Evolutionary conservation across 129 eudicot species (phyloP).

Genomic region (Flaveria brownii): DNA sequence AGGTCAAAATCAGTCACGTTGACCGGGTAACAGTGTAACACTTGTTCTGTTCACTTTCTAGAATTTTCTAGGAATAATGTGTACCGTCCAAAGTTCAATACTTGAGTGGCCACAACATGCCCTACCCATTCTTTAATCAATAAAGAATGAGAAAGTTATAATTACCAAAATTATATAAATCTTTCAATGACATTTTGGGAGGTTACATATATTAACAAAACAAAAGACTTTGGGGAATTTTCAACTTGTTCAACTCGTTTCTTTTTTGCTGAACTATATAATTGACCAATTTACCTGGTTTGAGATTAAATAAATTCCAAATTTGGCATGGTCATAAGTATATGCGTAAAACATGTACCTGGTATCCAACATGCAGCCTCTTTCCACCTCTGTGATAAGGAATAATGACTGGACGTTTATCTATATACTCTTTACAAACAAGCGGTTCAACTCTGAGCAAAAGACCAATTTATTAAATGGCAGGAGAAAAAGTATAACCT

Average conservation of each 20-base stretch:
- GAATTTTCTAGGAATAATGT: background rate
- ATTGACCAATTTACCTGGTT: background rate
- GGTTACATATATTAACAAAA: background rate
- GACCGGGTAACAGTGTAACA: background rate
- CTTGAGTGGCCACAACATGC: slow-evolving; percentile 5
- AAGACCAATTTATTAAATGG: slow-evolving; percentile 19
- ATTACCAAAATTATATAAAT: background rate
- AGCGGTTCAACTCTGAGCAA: slow-evolving; percentile 85
- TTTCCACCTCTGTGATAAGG: slow-evolving; percentile 99
- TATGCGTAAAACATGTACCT: slow-evolving; percentile 46
- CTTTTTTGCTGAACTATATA: background rate
- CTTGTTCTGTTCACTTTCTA: background rate
- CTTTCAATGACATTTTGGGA: background rate
- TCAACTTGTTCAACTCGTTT: background rate
- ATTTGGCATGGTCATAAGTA: background rate
- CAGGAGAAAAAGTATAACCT: slow-evolving; percentile 2
- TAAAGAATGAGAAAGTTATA: background rate
- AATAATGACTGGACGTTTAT: slow-evolving; percentile 70
- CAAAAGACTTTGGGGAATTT: background rate
- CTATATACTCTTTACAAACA: slow-evolving; percentile 63
- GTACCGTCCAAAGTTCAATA: background rate
- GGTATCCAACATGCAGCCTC: slow-evolving; percentile 80
- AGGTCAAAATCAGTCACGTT: background rate
- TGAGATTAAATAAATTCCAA: background rate
- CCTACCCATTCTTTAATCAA: background rate